Percentiles rank a stretch among this genome's conserved stretches.
Evolutionary conservation across 148 eudicot species (phyloP).

Genomic region (Diospyros kaki): DNA sequence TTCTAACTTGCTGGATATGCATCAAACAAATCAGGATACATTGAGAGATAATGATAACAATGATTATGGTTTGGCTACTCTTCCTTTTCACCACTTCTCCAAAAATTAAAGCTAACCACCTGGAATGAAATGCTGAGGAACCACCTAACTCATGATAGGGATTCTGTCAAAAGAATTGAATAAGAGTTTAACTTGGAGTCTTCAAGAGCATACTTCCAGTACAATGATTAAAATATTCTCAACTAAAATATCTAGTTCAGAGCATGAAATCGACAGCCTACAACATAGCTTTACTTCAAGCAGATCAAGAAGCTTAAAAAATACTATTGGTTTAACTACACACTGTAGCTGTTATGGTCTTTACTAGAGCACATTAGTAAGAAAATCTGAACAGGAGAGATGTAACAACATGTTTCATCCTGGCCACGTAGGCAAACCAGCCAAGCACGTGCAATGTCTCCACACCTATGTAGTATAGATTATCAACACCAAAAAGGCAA

Average conservation of each 20-base stretch:
- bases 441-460: not conserved
- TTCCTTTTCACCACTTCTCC: constrained; percentile 2
- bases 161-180: not conserved
- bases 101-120: not conserved
- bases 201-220: not conserved
- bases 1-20: not conserved
- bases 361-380: not conserved
- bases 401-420: not conserved
- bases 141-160: constrained; percentile 1
- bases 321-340: not conserved
- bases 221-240: not conserved
- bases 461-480: not conserved
- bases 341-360: not conserved
- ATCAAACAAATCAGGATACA: not conserved
- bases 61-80: constrained; percentile 1
- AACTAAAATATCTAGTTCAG: no score
- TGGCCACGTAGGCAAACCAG: not conserved
- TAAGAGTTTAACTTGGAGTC: not conserved
- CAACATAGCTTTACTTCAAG: no score
- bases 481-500: not conserved
- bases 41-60: not conserved
- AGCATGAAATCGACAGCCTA: not conserved
- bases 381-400: not conserved
- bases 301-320: no score
- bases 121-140: constrained; percentile 1